These are phyloP conservation scores for Asterochloris erici DNA, from an alignment of 139 green algal genomes.

Conservation along the genomic window DNA sequence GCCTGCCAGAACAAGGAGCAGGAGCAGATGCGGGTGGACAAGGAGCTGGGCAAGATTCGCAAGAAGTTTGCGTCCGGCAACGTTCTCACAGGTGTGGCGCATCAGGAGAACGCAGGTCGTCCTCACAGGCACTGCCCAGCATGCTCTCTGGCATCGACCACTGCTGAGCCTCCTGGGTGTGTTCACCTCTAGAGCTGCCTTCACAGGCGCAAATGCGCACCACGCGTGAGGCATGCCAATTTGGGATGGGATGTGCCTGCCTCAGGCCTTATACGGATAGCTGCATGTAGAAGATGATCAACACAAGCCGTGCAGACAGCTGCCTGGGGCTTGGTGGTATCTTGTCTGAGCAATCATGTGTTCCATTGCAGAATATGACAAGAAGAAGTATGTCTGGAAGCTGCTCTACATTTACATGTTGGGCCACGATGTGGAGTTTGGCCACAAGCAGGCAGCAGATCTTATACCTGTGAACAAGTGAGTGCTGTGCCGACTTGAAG, in stretches of 20 bases:
- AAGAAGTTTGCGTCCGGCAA: conserved; percentile 88
- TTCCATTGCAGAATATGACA: conserved; percentile 82
- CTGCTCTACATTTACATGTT: conserved; percentile 99
- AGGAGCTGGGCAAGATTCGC: conserved; percentile 98
- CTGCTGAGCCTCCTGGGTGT: neutral
- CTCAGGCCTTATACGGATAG: no score
- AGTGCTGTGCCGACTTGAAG: conserved; percentile 11
- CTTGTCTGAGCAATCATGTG: no score
- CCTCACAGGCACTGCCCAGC: no score
- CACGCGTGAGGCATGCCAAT: neutral
- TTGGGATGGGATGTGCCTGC: neutral
- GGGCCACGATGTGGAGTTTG: conserved; percentile 98
- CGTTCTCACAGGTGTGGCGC: conserved; percentile 32
- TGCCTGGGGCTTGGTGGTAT: neutral
- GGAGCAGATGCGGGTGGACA: conserved; percentile 88
- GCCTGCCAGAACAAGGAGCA: conserved; percentile 87
- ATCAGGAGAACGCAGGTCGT: no score
- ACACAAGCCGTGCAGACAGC: neutral
- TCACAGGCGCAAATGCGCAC: neutral
- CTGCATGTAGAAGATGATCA: no score
- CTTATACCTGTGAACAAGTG: conserved; percentile 90
- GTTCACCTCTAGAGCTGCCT: no score
- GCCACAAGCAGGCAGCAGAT: conserved; percentile 93
- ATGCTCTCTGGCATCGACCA: neutral
- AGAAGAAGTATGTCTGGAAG: conserved; percentile 99